Evolutionary conservation across 371 early-diverging fungal genomes (phyloP).

Genomic region (Circinella umbellata): DNA sequence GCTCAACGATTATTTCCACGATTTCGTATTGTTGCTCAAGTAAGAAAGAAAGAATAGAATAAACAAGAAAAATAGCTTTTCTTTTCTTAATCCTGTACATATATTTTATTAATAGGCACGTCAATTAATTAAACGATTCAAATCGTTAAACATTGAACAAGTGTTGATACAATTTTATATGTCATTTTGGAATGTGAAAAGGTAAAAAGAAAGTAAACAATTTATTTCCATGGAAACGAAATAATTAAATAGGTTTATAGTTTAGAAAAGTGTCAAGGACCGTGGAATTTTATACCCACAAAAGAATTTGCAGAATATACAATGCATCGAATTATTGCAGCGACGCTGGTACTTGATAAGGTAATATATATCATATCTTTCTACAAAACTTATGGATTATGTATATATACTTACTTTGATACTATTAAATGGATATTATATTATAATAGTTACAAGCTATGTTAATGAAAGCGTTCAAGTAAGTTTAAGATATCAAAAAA

Average conservation of each 20-base stretch:
- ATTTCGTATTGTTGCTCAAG: constrained; percentile 34
- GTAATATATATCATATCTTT: constrained; percentile 6
- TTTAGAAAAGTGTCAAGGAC: constrained; percentile 29
- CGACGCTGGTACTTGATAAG: constrained; percentile 41
- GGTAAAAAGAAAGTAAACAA: constrained; percentile 19
- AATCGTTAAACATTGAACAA: constrained; percentile 29
- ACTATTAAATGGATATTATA: neutral
- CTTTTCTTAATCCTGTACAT: neutral
- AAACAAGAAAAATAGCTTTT: no score
- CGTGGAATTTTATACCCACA: constrained; percentile 39
- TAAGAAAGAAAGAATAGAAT: neutral
- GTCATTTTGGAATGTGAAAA: constrained; percentile 41
- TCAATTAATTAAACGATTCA: constrained; percentile 38
- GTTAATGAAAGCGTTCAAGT: constrained; percentile 31
- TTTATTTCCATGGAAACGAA: neutral
- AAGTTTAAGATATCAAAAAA: neutral
- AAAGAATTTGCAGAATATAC: constrained; percentile 44
- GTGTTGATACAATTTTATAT: constrained; percentile 31
- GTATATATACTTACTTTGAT: neutral
- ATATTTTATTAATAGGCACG: constrained; percentile 18
- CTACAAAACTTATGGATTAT: neutral
- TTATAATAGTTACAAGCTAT: constrained; percentile 25
- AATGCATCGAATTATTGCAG: constrained; percentile 41
- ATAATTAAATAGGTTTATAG: constrained; percentile 9
- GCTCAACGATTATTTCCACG: constrained; percentile 47